Percentiles rank a stretch among this genome's conserved stretches.
These are phyloP conservation scores for Chlorophyllum brunneum DNA, from an alignment of 768 basidiomycete species.

Conservation along the genomic window DNA sequence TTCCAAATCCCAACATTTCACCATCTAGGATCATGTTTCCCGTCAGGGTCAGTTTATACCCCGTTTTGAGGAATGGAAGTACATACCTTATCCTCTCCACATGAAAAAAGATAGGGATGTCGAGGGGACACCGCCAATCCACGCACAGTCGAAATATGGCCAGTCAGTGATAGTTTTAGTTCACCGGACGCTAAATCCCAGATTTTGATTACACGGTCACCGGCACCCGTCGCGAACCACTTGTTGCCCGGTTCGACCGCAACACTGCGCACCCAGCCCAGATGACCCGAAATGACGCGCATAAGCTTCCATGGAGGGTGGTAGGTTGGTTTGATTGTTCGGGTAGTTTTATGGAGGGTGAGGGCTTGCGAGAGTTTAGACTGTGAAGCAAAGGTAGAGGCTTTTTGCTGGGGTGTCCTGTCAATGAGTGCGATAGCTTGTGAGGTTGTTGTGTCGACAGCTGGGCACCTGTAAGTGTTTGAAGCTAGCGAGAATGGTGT, in stretches of 20 bases:
- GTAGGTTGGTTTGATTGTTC: slow-evolving; percentile 92
- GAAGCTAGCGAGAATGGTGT: not conserved
- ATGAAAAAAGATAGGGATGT: slow-evolving; percentile 97
- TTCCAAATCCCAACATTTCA: slow-evolving; percentile 99
- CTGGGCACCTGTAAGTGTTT: slow-evolving; percentile 19
- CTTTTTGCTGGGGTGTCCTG: slow-evolving; percentile 61
- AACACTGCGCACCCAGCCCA: slow-evolving; percentile 96
- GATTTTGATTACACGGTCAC: slow-evolving; percentile 97
- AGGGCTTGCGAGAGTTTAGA: slow-evolving; percentile 83
- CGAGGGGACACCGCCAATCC: slow-evolving; percentile 89
- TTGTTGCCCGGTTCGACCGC: slow-evolving; percentile 97
- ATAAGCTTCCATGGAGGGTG: slow-evolving; percentile 96
- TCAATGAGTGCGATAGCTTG: slow-evolving; percentile 73
- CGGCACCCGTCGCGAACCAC: slow-evolving; percentile 98
- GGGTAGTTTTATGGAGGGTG: slow-evolving; percentile 86
- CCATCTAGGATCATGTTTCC: slow-evolving; percentile 65
- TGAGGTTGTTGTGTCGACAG: slow-evolving; percentile 48
- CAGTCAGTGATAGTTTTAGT: slow-evolving; percentile 92
- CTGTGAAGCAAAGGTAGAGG: slow-evolving; percentile 66
- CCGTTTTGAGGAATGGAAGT: not conserved
- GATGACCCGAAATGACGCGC: slow-evolving; percentile 95
- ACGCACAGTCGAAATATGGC: slow-evolving; percentile 95
- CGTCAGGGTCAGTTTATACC: not conserved
- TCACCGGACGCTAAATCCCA: slow-evolving; percentile 99
- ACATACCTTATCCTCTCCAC: slow-evolving; percentile 92